Conservation (phyloP, 2,329 filamentous ascomycete species). For the Trichocomaceae sp. region DNA sequence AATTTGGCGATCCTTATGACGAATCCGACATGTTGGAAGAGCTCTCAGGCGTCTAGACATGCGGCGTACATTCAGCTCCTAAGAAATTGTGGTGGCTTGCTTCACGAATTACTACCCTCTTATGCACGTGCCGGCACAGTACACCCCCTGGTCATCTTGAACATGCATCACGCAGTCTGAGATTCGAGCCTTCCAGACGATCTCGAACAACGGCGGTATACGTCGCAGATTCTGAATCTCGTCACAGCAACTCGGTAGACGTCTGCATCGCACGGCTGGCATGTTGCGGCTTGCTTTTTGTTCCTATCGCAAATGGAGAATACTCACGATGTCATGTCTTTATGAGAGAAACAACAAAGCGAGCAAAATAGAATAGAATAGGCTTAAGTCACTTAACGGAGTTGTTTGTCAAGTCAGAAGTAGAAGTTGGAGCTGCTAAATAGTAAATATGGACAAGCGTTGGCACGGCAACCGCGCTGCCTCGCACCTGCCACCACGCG, state of each 20-base stretch:
- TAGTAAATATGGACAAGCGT: constrained; percentile 5
- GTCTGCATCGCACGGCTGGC: neutral
- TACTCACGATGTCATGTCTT: too few species aligned
- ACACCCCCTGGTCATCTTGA: neutral
- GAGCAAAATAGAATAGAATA: neutral
- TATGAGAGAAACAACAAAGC: neutral
- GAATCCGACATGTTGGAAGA: constrained; percentile 31
- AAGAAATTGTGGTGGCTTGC: too few species aligned
- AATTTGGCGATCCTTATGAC: constrained; percentile 43
- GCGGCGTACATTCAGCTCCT: too few species aligned
- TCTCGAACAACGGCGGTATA: neutral
- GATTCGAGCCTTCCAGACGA: neutral
- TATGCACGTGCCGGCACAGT: too few species aligned
- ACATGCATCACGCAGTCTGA: neutral
- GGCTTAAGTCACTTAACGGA: too few species aligned
- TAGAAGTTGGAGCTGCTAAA: too few species aligned
- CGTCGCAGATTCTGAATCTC: neutral
- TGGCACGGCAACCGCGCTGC: constrained; percentile 20
- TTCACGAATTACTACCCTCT: too few species aligned
- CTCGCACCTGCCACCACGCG: neutral
- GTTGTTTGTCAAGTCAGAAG: too few species aligned
- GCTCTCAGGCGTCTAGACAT: neutral
- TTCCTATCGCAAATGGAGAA: too few species aligned
- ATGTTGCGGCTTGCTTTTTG: neutral
- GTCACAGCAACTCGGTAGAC: neutral